A percentile compares a stretch with the other conserved stretches of the same genome.
These are phyloP conservation scores for Glycine latifolia DNA, from an alignment of 306 rosid species.

Conservation along the genomic window DNA sequence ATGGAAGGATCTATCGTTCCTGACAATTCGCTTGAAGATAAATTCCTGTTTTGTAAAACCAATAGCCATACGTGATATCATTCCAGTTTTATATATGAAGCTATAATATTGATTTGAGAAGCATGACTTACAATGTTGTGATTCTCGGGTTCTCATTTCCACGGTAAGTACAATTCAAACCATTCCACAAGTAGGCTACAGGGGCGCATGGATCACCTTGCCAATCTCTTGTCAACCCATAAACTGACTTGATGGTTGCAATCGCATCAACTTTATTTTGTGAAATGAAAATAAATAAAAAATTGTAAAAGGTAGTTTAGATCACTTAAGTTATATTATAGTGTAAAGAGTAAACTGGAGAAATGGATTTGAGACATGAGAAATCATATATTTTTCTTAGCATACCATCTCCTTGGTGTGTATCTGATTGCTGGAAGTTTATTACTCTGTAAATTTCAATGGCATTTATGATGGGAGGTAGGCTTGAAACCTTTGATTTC, in stretches of 20 bases:
- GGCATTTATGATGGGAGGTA: constrained; percentile 55
- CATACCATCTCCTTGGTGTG: constrained; percentile 52
- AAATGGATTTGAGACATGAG: not conserved
- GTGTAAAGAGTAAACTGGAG: not conserved
- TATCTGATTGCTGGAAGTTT: constrained; percentile 25
- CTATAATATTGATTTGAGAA: not conserved
- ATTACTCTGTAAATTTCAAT: constrained; percentile 40
- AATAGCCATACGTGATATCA: not conserved
- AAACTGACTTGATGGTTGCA: constrained; percentile 53
- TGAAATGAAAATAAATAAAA: not conserved
- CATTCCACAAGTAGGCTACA: constrained; percentile 53
- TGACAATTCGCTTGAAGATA: constrained; percentile 56
- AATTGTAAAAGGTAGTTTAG: not conserved
- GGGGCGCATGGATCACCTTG: constrained; percentile 71
- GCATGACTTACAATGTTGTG: constrained; percentile 51
- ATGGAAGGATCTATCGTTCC: constrained; percentile 51
- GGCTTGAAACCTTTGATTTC: constrained; percentile 42
- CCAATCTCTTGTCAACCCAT: constrained; percentile 59
- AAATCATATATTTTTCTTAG: not conserved
- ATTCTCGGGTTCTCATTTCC: constrained; percentile 47
- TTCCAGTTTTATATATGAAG: constrained; percentile 1
- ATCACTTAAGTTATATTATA: not conserved
- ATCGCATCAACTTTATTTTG: constrained; percentile 50
- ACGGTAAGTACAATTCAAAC: constrained; percentile 52
- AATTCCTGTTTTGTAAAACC: constrained; percentile 45